phyloP scores from a whole-genome alignment of 805 yeast species.

The Metschnikowia lachancei region DNA sequence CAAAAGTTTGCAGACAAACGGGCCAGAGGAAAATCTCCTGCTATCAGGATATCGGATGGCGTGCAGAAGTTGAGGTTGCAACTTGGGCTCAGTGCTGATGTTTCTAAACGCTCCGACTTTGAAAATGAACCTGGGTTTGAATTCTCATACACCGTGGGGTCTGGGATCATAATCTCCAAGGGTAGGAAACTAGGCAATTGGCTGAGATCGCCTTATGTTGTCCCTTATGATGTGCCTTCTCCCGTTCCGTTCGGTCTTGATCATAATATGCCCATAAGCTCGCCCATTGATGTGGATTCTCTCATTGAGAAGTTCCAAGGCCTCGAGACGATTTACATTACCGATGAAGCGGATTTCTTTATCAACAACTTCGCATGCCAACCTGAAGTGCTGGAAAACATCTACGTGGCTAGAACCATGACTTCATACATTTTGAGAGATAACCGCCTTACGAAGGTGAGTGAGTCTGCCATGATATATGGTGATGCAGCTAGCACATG shows the following conservation, averaged over 20 bases:
- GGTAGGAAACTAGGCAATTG: neutral
- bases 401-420: neutral
- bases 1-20: no score
- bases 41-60: neutral
- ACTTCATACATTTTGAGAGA: neutral
- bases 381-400: neutral
- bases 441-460: neutral
- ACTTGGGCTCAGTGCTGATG: slow-evolving; percentile 2
- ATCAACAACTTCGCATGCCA: neutral
- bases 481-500: no score
- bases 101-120: neutral
- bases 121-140: no score
- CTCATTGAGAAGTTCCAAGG: slow-evolving; percentile 3
- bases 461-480: neutral
- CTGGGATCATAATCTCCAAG: neutral
- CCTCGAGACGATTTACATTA: slow-evolving; percentile 4
- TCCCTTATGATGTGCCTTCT: neutral
- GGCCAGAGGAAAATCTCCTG: no score
- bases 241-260: no score
- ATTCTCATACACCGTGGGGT: neutral
- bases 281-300: neutral
- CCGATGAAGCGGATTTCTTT: slow-evolving; percentile 5
- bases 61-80: slow-evolving; percentile 1
- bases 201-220: no score
- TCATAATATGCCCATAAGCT: neutral